These are phyloP conservation scores for Voacanga thouarsii DNA, from an alignment of 257 asterid species.

Conservation along the genomic window DNA sequence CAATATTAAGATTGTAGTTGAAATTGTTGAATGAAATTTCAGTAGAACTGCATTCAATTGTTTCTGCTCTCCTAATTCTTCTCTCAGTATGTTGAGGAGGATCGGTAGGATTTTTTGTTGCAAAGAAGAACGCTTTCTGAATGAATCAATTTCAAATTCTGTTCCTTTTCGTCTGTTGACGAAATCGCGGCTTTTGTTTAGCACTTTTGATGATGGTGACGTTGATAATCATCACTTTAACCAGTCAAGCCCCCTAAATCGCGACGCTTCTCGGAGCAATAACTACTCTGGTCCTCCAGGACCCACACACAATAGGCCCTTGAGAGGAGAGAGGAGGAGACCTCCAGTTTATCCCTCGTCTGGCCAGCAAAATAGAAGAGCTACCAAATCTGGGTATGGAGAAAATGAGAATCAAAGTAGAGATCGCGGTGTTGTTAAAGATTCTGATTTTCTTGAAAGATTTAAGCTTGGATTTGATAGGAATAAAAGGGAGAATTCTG, in stretches of 20 bases:
- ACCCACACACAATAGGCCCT: conserved; percentile 21
- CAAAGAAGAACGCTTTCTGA: background rate
- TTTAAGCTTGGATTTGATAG: conserved; percentile 66
- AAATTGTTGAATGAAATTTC: background rate
- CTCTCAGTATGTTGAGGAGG: background rate
- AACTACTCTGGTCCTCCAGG: conserved; percentile 12
- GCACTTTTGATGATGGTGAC: conserved; percentile 15
- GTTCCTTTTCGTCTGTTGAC: background rate
- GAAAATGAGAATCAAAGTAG: conserved; percentile 33
- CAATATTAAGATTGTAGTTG: background rate
- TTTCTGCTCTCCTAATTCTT: background rate
- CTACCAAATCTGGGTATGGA: conserved; percentile 4
- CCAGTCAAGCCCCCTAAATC: background rate
- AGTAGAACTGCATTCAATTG: background rate
- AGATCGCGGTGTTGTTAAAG: conserved; percentile 26
- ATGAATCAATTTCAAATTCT: background rate
- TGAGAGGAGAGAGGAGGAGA: conserved; percentile 19
- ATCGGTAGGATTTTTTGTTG: background rate
- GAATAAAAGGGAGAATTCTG: conserved; percentile 22
- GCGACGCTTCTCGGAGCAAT: background rate
- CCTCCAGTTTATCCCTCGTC: background rate
- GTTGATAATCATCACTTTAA: background rate
- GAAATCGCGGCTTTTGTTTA: conserved; percentile 10
- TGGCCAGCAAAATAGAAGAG: conserved; percentile 4
- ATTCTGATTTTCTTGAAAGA: conserved; percentile 56